Percentiles rank a stretch among this genome's conserved stretches.
These are phyloP conservation scores for Colletotrichum zoysiae DNA, from an alignment of 2,329 filamentous ascomycete genomes.

Conservation along the genomic window DNA sequence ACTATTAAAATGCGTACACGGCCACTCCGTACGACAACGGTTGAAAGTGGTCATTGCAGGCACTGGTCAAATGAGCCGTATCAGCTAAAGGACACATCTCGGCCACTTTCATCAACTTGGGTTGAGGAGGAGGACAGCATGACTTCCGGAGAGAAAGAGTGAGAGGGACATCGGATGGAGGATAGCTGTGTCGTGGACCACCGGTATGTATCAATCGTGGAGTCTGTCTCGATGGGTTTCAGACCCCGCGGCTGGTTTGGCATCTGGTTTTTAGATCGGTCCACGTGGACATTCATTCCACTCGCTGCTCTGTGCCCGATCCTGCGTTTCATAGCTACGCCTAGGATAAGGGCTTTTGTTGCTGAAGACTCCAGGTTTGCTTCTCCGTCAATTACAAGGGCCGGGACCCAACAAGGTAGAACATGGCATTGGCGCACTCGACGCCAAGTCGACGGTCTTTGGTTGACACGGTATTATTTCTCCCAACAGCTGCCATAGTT, in stretches of 20 bases:
- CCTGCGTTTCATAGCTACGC: background rate
- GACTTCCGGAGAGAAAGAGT: background rate
- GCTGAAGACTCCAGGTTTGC: conserved; percentile 23
- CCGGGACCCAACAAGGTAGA: background rate
- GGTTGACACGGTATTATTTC: background rate
- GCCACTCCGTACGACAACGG: conserved; percentile 26
- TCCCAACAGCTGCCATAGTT: background rate
- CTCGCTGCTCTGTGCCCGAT: background rate
- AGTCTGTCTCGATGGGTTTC: background rate
- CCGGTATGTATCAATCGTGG: background rate
- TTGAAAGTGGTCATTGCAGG: conserved; percentile 30
- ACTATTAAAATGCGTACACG: conserved; percentile 10
- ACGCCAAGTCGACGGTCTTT: background rate
- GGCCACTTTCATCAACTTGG: background rate
- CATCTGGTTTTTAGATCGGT: conserved; percentile 3
- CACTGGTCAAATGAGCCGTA: conserved; percentile 37
- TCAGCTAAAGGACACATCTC: conserved; percentile 22
- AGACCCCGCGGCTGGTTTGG: background rate
- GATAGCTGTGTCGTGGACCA: background rate
- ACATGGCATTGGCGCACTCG: background rate
- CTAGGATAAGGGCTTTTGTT: background rate
- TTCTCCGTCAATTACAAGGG: conserved; percentile 19
- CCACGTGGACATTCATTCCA: background rate
- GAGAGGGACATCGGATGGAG: too few relatives aligned
- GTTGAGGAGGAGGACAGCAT: background rate